Percentiles rank a stretch among this genome's conserved stretches.
Evolutionary conservation across 805 yeast species (phyloP).

Genomic region (Hanseniaspora hatyaiensis): DNA sequence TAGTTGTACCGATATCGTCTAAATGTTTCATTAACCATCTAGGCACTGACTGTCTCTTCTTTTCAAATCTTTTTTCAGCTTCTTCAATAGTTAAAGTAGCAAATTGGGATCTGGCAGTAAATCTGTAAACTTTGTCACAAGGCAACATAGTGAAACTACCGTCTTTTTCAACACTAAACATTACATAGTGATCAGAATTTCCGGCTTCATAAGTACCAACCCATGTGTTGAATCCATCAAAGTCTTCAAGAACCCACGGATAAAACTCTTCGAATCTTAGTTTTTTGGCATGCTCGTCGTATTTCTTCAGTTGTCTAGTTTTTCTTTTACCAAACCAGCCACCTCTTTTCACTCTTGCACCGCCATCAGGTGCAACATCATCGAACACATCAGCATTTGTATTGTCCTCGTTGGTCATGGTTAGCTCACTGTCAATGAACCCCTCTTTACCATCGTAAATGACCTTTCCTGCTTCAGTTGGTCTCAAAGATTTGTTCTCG

Average conservation of each 20-base stretch:
- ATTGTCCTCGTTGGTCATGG: conserved; percentile 18
- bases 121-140: conserved; percentile 83
- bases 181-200: conserved; percentile 68
- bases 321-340: conserved; percentile 52
- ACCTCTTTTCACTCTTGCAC: conserved; percentile 49
- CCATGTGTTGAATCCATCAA: conserved; percentile 86
- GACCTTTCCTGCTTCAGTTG: conserved; percentile 33
- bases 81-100: conserved; percentile 90
- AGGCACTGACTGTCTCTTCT: conserved; percentile 57
- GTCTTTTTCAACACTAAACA: conserved; percentile 71
- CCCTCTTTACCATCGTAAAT: conserved; percentile 32
- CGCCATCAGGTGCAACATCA: conserved; percentile 88
- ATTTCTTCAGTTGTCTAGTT: conserved; percentile 69
- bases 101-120: conserved; percentile 85
- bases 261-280: conserved; percentile 89
- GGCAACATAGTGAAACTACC: conserved; percentile 86
- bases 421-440: conserved; percentile 32
- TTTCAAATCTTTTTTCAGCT: conserved; percentile 89
- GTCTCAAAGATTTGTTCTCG: conserved; percentile 24
- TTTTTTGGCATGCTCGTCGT: conserved; percentile 72
- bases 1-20: conserved; percentile 46
- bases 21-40: conserved; percentile 93
- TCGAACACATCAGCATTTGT: conserved; percentile 32
- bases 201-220: conserved; percentile 93
- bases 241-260: conserved; percentile 98